Conservation (phyloP, 352 stramenopile genomes). For the Phytophthora kernoviae region DNA sequence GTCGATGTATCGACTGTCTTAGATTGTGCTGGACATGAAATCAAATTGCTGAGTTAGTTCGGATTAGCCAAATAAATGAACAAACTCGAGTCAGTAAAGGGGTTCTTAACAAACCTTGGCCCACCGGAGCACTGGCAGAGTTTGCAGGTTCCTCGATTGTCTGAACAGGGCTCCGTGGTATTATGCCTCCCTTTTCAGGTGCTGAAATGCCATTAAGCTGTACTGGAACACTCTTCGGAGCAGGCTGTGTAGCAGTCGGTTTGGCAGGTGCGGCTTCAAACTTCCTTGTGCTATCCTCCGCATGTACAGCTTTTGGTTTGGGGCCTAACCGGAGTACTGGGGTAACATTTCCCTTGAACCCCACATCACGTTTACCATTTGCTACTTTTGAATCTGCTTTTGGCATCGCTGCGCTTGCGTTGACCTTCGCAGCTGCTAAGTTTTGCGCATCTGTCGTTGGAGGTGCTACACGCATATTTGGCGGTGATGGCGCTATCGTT, state of each 20-base stretch:
- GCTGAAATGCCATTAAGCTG: neutral
- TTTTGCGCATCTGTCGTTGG: neutral
- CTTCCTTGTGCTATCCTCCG: conserved; percentile 4
- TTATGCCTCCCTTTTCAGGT: conserved; percentile 2
- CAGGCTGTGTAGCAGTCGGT: neutral
- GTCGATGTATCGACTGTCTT: neutral
- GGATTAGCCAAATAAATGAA: neutral
- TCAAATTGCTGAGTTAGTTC: neutral
- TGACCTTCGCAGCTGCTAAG: neutral
- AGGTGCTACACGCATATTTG: neutral
- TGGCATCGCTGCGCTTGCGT: neutral
- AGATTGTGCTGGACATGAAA: neutral
- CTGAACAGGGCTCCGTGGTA: conserved; percentile 12
- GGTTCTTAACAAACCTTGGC: conserved; percentile 15
- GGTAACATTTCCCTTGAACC: conserved; percentile 11
- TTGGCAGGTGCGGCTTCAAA: neutral
- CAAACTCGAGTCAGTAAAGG: neutral
- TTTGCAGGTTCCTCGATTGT: neutral
- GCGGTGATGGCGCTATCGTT: conserved; percentile 5
- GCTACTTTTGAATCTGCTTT: conserved; percentile 14
- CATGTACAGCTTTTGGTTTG: conserved; percentile 10
- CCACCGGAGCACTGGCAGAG: conserved; percentile 4
- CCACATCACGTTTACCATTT: neutral
- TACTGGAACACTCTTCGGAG: conserved; percentile 5
- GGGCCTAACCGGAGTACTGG: conserved; percentile 14